A percentile compares a stretch with the other conserved stretches of the same genome.
phyloP scores from a whole-genome alignment of 2,329 filamentous ascomycete genomes.

The Grosmannia serpens region DNA sequence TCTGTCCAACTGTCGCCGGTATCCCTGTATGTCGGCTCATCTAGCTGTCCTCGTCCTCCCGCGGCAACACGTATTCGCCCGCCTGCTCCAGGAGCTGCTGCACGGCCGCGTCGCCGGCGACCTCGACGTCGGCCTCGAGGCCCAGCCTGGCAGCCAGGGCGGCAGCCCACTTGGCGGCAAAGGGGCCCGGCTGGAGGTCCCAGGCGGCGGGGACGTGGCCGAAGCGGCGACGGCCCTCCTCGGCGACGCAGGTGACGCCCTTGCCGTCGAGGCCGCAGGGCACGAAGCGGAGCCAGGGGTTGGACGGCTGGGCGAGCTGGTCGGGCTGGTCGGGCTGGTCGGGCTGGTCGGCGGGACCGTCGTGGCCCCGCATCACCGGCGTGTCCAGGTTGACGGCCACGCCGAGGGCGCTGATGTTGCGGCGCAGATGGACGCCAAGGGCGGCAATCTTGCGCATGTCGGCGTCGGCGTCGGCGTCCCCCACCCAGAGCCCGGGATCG shows the following conservation, averaged over 20 bases:
- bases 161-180: slow-evolving; percentile 10
- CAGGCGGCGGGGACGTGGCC: slow-evolving; percentile 6
- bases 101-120: slow-evolving; percentile 2
- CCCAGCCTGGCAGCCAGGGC: slow-evolving; percentile 7
- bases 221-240: slow-evolving; percentile 24
- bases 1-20: no score
- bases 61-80: neutral
- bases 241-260: slow-evolving; percentile 61
- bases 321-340: slow-evolving; percentile 8
- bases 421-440: slow-evolving; percentile 78
- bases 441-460: slow-evolving; percentile 68
- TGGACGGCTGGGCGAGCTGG: slow-evolving; percentile 22
- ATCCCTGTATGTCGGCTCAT: no score
- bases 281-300: slow-evolving; percentile 62
- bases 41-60: neutral
- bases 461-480: slow-evolving; percentile 14
- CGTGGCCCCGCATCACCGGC: slow-evolving; percentile 26
- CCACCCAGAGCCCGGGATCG: slow-evolving; percentile 78
- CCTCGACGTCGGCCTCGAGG: slow-evolving; percentile 6
- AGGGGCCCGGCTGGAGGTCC: slow-evolving; percentile 7
- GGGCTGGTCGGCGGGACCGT: slow-evolving; percentile 7
- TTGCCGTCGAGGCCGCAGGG: slow-evolving; percentile 79
- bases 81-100: slow-evolving; percentile 3
- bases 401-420: slow-evolving; percentile 76
- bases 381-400: slow-evolving; percentile 68